Evolutionary conservation across 768 basidiomycete genomes (phyloP), one percentile per base, ranked within the genome.

Genomic region (Gautieria morchelliformis): DNA sequence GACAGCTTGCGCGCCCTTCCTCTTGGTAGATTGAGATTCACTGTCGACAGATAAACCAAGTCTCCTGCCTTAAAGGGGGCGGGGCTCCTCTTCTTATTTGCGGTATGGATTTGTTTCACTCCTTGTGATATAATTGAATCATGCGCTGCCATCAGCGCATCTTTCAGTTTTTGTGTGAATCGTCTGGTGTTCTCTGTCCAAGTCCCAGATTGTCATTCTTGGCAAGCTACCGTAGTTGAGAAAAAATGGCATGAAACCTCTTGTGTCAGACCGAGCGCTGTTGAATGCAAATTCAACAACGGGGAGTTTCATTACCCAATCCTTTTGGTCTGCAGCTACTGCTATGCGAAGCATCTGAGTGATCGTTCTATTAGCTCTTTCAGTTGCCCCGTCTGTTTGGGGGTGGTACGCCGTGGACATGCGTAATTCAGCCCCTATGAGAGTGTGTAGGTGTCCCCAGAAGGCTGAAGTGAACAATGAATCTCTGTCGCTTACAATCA

Each of bases 401-500:
- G 71, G 74, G 40, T 76, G 75, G 45, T 65, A 74, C 0, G 71
- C 53, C 0, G 70, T 70, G 0, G 72, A 74, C 64, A 70, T 60
- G 17, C 63, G 65, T 1, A 72, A 53, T 4, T 67, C 62, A 0
- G 70, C 59, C 0, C 72, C 68, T 3, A 67, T 59, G 4, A 65
- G 48, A 8, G 20, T 35, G 11, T 55, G 47, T 9, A 68, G 53
- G 4, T 45, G 42, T 40, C 48, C 63, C 74, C 66, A 75, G 59
- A 76, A 69, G 1, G 27, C 12, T 7, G 63, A 68, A 1, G 69
- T 61, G 52, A 72, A 73, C 14, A 70, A 57, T 52, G 70, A 65
- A 41, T 73, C 69, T 7, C 69, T 53, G 59, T 76, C 70, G 0
- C 27, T 27, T 2, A 27, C 27, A 3, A 27, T 27, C 52, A 63